Base-by-base conservation (phyloP, 768 basidiomycete genomes). In the Mycena maculata region DNA sequence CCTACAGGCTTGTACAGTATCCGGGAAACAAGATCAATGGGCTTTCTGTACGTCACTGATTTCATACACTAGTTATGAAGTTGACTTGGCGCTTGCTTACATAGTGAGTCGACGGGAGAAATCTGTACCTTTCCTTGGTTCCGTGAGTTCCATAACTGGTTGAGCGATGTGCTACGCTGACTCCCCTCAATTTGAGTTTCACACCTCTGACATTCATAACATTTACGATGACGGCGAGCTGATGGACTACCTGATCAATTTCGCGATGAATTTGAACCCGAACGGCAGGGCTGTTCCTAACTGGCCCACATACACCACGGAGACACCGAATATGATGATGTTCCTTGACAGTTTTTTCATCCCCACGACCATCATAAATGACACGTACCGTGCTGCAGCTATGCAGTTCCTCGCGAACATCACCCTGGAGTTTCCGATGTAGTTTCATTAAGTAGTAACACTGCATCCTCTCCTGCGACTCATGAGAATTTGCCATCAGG, bases 81-180 rank as follows among this genome's bases (percentile, higher is more conserved):
- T 8, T 36, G 9, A 9, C 11, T 20, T n/a, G 1, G 7, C n/a
- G n/a, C n/a, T n/a, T 8, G 0, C 47, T 12, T 33, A 11, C 38
- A 13, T 61, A 87, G 85, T 84, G 65, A 83, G 73, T 71, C 81
- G 85, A 69, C 80, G 85, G 6, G 66, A 79, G 13, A 86, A 88
- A 60, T 38, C 31, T 0, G 52, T 80, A 0, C 83, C 83, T 8
- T 63, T 79, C 38, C 71, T 87, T 2, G 86, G 86, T 45, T 79
- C 86, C 15, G 84, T 83, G 53, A 75, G 81, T 70, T 23, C 13
- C 27, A 2, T 12, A 28, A 15, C 20, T 8, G 7, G 13, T 30
- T 23, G 27, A 30, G 16, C 0, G 28, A 8, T 15, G 30, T 27
- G 42, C 60, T 11, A 27, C 44, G 3, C 25, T 63, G 23, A 20